These are phyloP conservation scores for Fusarium circinatum DNA, from an alignment of 2,329 filamentous ascomycete genomes.

Conservation along the genomic window DNA sequence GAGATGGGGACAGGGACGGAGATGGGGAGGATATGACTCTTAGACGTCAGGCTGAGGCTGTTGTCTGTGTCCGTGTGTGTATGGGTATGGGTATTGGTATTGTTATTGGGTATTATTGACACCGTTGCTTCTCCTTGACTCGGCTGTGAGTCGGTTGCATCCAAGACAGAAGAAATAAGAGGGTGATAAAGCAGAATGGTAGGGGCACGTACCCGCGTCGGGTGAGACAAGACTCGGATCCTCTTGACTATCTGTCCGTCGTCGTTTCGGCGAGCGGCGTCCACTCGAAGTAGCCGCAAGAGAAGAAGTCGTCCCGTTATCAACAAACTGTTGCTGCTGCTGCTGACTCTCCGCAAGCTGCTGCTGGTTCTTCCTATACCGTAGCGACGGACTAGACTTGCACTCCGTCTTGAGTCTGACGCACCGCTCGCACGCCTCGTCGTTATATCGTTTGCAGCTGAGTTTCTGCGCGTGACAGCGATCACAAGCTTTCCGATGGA, in stretches of 20 bases:
- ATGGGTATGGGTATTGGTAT: background rate
- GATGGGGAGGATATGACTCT: slow-evolving; percentile 42
- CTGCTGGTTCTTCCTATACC: slow-evolving; percentile 51
- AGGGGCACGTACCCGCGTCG: slow-evolving; percentile 50
- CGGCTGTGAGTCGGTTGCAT: slow-evolving; percentile 40
- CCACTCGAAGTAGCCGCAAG: slow-evolving; percentile 22
- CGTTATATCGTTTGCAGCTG: slow-evolving; percentile 55
- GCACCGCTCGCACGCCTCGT: slow-evolving; percentile 56
- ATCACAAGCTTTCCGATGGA: slow-evolving; percentile 58
- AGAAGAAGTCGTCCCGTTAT: slow-evolving; percentile 5
- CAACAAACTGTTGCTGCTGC: slow-evolving; percentile 12
- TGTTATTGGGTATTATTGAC: slow-evolving; percentile 43
- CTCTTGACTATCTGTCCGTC: slow-evolving; percentile 46
- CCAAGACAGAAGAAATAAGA: slow-evolving; percentile 11
- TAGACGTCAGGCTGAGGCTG: slow-evolving; percentile 30
- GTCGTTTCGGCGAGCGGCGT: slow-evolving; percentile 52
- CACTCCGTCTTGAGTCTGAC: slow-evolving; percentile 54
- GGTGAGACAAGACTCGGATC: slow-evolving; percentile 48
- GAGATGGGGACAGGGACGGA: slow-evolving; percentile 39
- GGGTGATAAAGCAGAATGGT: background rate
- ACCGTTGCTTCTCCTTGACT: slow-evolving; percentile 40
- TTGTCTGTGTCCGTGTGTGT: background rate
- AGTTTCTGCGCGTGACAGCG: slow-evolving; percentile 59
- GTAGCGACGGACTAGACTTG: slow-evolving; percentile 56
- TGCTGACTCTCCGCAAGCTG: slow-evolving; percentile 26